These are phyloP conservation scores for Vanrija pseudolonga DNA, from an alignment of 1,284 basidiomycete species.

Conservation along the genomic window DNA sequence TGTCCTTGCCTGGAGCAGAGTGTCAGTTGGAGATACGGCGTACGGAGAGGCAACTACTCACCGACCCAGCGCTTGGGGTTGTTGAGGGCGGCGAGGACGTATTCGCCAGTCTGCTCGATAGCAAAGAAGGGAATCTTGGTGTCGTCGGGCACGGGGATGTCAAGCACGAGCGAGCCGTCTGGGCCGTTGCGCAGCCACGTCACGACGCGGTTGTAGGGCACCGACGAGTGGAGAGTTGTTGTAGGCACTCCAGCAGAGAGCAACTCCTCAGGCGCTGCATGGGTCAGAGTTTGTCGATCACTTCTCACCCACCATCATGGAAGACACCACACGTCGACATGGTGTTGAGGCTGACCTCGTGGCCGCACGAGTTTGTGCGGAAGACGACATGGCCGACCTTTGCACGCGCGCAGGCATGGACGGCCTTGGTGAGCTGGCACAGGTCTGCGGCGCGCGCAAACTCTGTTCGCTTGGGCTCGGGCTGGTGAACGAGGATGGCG, in stretches of 20 bases:
- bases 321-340: background rate
- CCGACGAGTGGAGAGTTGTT: constrained; percentile 24
- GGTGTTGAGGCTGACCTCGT: constrained; percentile 6
- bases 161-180: constrained; percentile 11
- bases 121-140: constrained; percentile 26
- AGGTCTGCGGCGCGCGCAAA: constrained; percentile 15
- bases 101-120: constrained; percentile 36
- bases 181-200: constrained; percentile 16
- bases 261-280: constrained; percentile 29
- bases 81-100: constrained; percentile 29
- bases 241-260: constrained; percentile 19
- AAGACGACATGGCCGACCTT: constrained; percentile 17
- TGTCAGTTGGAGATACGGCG: background rate
- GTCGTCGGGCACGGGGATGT: constrained; percentile 31
- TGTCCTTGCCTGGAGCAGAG: constrained; percentile 22
- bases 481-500: constrained; percentile 18
- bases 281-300: background rate
- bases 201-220: constrained; percentile 11
- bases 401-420: constrained; percentile 12
- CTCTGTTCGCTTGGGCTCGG: constrained; percentile 15
- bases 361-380: constrained; percentile 17
- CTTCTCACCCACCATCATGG: background rate
- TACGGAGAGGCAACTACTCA: constrained; percentile 5
- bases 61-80: constrained; percentile 33
- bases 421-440: constrained; percentile 14